Percentiles rank a stretch among this genome's conserved stretches.
Evolutionary conservation across 2,329 filamentous ascomycete species (phyloP).

Genomic region (Exophiala oligosperma): DNA sequence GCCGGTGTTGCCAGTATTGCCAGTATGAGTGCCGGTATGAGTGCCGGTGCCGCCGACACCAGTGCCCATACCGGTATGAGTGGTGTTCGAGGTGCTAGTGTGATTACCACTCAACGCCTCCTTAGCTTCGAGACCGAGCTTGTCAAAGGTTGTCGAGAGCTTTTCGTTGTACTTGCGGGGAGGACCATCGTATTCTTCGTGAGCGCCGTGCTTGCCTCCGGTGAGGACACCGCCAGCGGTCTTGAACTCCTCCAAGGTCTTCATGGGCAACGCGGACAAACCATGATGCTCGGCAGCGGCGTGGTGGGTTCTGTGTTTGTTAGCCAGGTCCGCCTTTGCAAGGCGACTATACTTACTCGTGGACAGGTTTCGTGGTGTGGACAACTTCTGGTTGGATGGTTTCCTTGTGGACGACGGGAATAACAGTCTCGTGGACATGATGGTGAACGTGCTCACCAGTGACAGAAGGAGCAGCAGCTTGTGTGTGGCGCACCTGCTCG

Average conservation of each 20-base stretch:
- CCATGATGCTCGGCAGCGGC: conserved; percentile 66
- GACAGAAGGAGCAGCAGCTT: conserved; percentile 50
- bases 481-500: conserved; percentile 51
- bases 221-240: conserved; percentile 54
- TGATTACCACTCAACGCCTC: background rate
- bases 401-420: conserved; percentile 71
- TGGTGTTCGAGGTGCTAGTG: conserved; percentile 4
- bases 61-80: conserved; percentile 6
- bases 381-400: conserved; percentile 60
- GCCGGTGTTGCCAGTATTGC: background rate
- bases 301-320: conserved; percentile 52
- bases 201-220: conserved; percentile 37
- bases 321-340: conserved; percentile 45
- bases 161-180: conserved; percentile 30
- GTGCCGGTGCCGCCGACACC: conserved; percentile 10
- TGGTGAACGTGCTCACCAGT: conserved; percentile 63
- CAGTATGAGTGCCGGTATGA: conserved; percentile 10
- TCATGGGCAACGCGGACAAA: conserved; percentile 62
- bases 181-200: conserved; percentile 57
- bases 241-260: conserved; percentile 66
- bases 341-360: conserved; percentile 50
- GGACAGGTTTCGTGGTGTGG: conserved; percentile 71
- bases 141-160: conserved; percentile 16
- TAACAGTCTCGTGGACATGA: conserved; percentile 66
- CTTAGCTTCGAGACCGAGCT: conserved; percentile 10